Percentiles rank a stretch among this genome's conserved stretches.
Conservation (phyloP, 1,284 basidiomycete genomes). For the Pyrrhoderma lamaoense region DNA sequence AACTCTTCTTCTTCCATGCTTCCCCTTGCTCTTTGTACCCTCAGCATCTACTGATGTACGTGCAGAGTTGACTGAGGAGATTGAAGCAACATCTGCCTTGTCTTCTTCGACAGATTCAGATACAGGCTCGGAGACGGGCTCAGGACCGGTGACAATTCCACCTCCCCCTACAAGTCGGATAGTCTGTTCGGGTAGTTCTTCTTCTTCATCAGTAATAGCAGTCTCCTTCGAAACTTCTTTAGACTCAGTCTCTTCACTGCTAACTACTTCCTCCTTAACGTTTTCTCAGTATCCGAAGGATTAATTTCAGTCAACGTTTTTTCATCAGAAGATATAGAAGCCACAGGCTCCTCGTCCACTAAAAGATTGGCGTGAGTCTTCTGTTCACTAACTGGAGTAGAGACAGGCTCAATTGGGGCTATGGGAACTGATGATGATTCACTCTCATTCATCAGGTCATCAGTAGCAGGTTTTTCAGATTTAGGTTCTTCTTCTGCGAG, state of each 20-base stretch:
- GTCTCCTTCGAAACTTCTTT: slow-evolving; percentile 16
- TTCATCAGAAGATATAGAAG: neutral
- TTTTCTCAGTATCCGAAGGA: slow-evolving; percentile 6
- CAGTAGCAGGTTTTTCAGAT: slow-evolving; percentile 5
- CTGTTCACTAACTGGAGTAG: slow-evolving; percentile 4
- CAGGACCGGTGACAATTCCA: slow-evolving; percentile 29
- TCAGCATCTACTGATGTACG: slow-evolving; percentile 19
- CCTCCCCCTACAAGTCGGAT: slow-evolving; percentile 54
- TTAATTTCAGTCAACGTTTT: neutral
- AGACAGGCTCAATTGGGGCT: slow-evolving; percentile 11
- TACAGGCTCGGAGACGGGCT: slow-evolving; percentile 20
- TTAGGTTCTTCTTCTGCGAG: slow-evolving; percentile 4
- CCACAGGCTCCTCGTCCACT: slow-evolving; percentile 1
- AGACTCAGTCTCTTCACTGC: neutral
- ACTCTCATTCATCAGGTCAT: slow-evolving; percentile 10
- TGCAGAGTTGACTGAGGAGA: slow-evolving; percentile 19
- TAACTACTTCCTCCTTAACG: slow-evolving; percentile 14
- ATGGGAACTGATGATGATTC: slow-evolving; percentile 9
- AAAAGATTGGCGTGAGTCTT: neutral
- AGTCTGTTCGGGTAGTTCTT: slow-evolving; percentile 28
- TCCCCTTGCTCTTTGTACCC: slow-evolving; percentile 21
- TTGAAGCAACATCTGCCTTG: slow-evolving; percentile 24
- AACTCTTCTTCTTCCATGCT: slow-evolving; percentile 48
- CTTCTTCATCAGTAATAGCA: slow-evolving; percentile 22
- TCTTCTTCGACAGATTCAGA: too few relatives aligned